These are phyloP conservation scores for Magnusiomyces paraingens DNA, from an alignment of 1,139 yeast species.

Conservation along the genomic window DNA sequence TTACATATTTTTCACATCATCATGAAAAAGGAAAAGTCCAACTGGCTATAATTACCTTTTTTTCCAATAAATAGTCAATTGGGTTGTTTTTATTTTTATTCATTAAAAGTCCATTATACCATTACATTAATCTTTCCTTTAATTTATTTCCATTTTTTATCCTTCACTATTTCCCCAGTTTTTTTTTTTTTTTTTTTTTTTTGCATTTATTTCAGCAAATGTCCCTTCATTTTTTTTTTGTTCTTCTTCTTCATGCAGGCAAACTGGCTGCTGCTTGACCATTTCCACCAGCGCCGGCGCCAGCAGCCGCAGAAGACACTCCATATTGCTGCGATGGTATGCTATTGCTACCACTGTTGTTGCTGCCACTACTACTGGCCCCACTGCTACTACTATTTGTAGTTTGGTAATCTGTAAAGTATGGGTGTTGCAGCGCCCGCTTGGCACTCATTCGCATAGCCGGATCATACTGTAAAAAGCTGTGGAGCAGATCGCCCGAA, in stretches of 20 bases:
- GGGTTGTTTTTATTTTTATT: too few relatives aligned
- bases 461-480: constrained; percentile 84
- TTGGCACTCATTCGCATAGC: constrained; percentile 92
- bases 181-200: too few relatives aligned
- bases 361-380: background rate
- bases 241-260: too few relatives aligned
- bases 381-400: background rate
- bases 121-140: too few relatives aligned
- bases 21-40: too few relatives aligned
- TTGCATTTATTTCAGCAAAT: background rate
- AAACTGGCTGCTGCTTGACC: background rate
- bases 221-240: background rate
- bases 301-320: too few relatives aligned
- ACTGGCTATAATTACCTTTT: too few relatives aligned
- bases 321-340: too few relatives aligned
- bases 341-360: too few relatives aligned
- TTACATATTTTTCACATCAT: too few relatives aligned
- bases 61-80: too few relatives aligned
- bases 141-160: background rate
- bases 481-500: constrained; percentile 77
- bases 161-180: background rate
- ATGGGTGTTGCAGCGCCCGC: constrained; percentile 84
- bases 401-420: constrained; percentile 41
- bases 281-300: background rate
- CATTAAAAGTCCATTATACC: too few relatives aligned